Percentiles rank a stretch among this genome's conserved stretches.
These are phyloP conservation scores for Neonectria magnoliae DNA, from an alignment of 2,329 filamentous ascomycete species.

Conservation along the genomic window DNA sequence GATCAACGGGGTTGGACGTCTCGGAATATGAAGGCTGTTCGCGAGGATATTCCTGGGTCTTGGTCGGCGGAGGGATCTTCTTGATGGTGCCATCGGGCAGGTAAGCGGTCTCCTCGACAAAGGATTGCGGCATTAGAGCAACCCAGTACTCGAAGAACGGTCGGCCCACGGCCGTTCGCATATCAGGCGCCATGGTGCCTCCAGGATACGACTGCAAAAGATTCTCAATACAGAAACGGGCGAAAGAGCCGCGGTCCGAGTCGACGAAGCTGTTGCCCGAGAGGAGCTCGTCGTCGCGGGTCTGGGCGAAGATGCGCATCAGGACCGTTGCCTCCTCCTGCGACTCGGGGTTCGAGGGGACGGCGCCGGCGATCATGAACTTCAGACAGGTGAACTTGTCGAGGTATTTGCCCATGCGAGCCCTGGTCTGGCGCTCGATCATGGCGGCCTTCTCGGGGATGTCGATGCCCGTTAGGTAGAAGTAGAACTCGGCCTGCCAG, in stretches of 20 bases:
- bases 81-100: constrained; percentile 25
- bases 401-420: constrained; percentile 45
- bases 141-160: constrained; percentile 40
- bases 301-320: constrained; percentile 57
- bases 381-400: constrained; percentile 48
- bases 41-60: constrained; percentile 17
- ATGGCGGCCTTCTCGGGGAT: constrained; percentile 53
- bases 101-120: constrained; percentile 28
- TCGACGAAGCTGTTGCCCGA: constrained; percentile 41
- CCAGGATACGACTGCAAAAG: constrained; percentile 54
- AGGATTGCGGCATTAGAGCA: constrained; percentile 39
- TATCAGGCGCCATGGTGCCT: constrained; percentile 52
- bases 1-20: constrained; percentile 26
- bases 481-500: constrained; percentile 56
- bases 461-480: constrained; percentile 53
- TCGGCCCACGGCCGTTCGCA: constrained; percentile 49
- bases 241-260: constrained; percentile 43
- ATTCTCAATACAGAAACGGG: constrained; percentile 37
- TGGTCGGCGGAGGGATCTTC: constrained; percentile 24
- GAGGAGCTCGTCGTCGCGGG: constrained; percentile 48
- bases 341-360: constrained; percentile 49
- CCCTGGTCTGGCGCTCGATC: constrained; percentile 50
- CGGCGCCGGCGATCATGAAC: constrained; percentile 48
- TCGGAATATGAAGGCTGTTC: constrained; percentile 35
- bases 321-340: constrained; percentile 59